phyloP scores from a whole-genome alignment of 2,329 filamentous ascomycete genomes.

The Akanthomyces uredinophilus region DNA sequence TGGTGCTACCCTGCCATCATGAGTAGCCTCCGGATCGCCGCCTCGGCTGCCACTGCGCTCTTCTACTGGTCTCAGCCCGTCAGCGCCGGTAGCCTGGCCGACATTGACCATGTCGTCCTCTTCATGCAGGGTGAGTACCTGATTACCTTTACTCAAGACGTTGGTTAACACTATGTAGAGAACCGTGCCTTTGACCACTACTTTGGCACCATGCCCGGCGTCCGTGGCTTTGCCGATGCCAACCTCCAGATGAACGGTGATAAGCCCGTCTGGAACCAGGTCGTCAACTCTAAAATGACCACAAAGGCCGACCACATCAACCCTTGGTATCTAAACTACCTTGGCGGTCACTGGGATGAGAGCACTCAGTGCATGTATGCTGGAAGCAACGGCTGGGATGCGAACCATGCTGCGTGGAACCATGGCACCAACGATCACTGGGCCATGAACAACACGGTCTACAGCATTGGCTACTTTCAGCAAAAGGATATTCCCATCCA shows the following conservation, averaged over 20 bases:
- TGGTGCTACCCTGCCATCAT: constrained; percentile 7
- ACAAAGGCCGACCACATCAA: constrained; percentile 38
- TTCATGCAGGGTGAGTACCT: constrained; percentile 45
- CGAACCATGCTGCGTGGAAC: constrained; percentile 49
- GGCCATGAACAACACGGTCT: constrained; percentile 49
- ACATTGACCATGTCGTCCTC: constrained; percentile 52
- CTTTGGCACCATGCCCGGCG: constrained; percentile 51
- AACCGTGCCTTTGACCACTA: constrained; percentile 41
- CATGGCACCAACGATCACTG: constrained; percentile 47
- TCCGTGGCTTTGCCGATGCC: constrained; percentile 51
- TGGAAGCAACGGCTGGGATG: constrained; percentile 46
- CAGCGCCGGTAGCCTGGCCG: constrained; percentile 20
- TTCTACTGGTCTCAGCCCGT: constrained; percentile 1
- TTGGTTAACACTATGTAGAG: constrained; percentile 19
- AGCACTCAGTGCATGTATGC: constrained; percentile 51
- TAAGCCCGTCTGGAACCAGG: constrained; percentile 42
- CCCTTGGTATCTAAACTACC: constrained; percentile 52
- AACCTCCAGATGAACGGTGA: constrained; percentile 48
- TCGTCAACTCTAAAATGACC: constrained; percentile 34
- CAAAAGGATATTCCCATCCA: constrained; percentile 50
- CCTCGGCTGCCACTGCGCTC: constrained; percentile 1
- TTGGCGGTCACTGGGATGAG: constrained; percentile 43
- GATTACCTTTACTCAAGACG: background rate
- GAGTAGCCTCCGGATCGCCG: constrained; percentile 6
- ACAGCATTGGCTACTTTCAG: constrained; percentile 47